Conservation (phyloP, 768 basidiomycete species). For the Tricholoma bakamatsutake region DNA sequence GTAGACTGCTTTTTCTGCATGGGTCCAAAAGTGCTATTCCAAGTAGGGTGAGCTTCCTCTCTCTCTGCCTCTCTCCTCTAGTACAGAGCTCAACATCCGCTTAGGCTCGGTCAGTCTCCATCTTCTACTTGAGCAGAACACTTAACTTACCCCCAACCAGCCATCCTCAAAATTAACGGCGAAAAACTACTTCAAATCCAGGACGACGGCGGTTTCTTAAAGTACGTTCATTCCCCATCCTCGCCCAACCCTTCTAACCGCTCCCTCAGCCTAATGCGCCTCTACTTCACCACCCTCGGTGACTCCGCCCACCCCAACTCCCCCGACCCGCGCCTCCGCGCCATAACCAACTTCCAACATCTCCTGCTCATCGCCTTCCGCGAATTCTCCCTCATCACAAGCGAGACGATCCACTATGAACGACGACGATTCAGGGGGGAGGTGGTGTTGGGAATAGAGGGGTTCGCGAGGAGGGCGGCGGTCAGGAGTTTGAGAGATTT, state of each 20-base stretch:
- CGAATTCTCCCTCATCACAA: slow-evolving; percentile 94
- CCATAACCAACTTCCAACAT: slow-evolving; percentile 97
- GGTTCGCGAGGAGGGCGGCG: slow-evolving; percentile 88
- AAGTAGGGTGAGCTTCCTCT: slow-evolving; percentile 69
- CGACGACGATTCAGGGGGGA: slow-evolving; percentile 82
- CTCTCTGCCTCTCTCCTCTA: neutral
- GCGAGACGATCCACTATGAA: slow-evolving; percentile 87
- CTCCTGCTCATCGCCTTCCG: slow-evolving; percentile 94
- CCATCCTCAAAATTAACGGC: slow-evolving; percentile 97
- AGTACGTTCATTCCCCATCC: slow-evolving; percentile 40
- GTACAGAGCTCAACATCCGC: neutral
- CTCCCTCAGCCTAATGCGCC: slow-evolving; percentile 74
- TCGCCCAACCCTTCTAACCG: neutral
- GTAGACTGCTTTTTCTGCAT: slow-evolving; percentile 98
- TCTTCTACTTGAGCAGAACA: slow-evolving; percentile 6
- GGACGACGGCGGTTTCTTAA: slow-evolving; percentile 95
- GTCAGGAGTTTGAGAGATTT: slow-evolving; percentile 79
- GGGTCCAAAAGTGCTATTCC: slow-evolving; percentile 98
- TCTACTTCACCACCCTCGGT: slow-evolving; percentile 90
- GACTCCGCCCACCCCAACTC: slow-evolving; percentile 92
- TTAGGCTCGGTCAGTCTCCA: slow-evolving; percentile 2
- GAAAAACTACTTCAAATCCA: slow-evolving; percentile 88
- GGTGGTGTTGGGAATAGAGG: slow-evolving; percentile 89
- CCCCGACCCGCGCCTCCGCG: slow-evolving; percentile 79
- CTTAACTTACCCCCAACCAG: slow-evolving; percentile 28